A percentile compares a stretch with the other conserved stretches of the same genome.
Evolutionary conservation across 345 rosid species (phyloP).

Genomic region (Trapa bicornis): DNA sequence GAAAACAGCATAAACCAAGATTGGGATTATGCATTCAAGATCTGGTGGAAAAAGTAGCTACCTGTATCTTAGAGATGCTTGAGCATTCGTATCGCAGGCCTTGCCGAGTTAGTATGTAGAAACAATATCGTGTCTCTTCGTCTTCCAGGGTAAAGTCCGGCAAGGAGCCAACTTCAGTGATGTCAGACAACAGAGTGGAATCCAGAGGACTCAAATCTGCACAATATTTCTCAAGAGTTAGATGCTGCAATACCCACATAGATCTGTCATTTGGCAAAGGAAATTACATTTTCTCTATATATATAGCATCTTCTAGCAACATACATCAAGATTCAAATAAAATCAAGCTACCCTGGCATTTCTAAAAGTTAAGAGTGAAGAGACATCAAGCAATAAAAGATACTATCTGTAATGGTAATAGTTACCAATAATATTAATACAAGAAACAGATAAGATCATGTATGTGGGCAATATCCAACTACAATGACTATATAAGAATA

Average conservation of each 20-base stretch:
- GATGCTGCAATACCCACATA: neutral
- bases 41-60: slow-evolving; percentile 4
- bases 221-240: neutral
- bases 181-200: slow-evolving; percentile 66
- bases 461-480: neutral
- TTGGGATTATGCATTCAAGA: neutral
- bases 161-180: slow-evolving; percentile 57
- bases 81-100: slow-evolving; percentile 84
- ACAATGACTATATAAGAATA: neutral
- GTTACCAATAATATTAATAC: no score
- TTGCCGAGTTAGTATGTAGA: slow-evolving; percentile 58
- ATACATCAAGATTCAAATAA: neutral
- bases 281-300: neutral
- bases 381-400: neutral
- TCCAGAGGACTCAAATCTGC: slow-evolving; percentile 95
- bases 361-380: neutral
- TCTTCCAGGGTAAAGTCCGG: slow-evolving; percentile 60
- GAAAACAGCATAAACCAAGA: neutral
- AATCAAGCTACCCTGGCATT: neutral
- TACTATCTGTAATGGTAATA: neutral
- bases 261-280: neutral
- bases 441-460: neutral
- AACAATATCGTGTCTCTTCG: slow-evolving; percentile 41
- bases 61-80: slow-evolving; percentile 62
- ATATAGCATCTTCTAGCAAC: neutral